These are phyloP conservation scores for Marasmius fiardii DNA, from an alignment of 1,284 basidiomycete species.

Conservation along the genomic window DNA sequence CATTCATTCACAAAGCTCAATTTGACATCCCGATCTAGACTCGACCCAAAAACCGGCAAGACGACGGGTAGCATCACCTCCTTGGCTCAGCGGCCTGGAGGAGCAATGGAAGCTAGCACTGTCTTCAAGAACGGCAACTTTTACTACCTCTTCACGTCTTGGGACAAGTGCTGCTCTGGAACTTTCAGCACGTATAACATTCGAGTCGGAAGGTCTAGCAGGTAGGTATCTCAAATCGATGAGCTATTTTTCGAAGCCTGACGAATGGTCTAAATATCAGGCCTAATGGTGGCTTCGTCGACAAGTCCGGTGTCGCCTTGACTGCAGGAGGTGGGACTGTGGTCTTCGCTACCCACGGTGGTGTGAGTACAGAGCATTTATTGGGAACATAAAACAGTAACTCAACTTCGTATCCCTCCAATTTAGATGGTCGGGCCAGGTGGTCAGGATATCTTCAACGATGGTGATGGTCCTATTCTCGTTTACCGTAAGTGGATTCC, in stretches of 20 bases:
- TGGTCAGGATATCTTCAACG: constrained; percentile 35
- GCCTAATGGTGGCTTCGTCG: constrained; percentile 43
- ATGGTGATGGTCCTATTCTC: constrained; percentile 34
- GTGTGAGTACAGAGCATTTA: too few species aligned
- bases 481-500: constrained; percentile 36
- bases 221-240: constrained; percentile 31
- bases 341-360: constrained; percentile 45
- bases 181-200: constrained; percentile 56
- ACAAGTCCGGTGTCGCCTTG: constrained; percentile 42
- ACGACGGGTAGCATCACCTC: constrained; percentile 35
- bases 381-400: too few species aligned
- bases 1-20: constrained; percentile 1
- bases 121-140: constrained; percentile 43
- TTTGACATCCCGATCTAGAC: constrained; percentile 15
- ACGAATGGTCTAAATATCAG: constrained; percentile 18
- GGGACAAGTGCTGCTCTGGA: constrained; percentile 54
- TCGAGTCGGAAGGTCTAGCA: constrained; percentile 48
- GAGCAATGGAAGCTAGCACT: constrained; percentile 45
- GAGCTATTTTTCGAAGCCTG: too few species aligned
- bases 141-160: constrained; percentile 57
- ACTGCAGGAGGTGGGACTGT: constrained; percentile 51
- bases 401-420: background rate
- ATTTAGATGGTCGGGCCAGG: constrained; percentile 49
- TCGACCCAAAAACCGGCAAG: constrained; percentile 41
- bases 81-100: constrained; percentile 40